A percentile compares a stretch with the other conserved stretches of the same genome.
Evolutionary conservation across 805 yeast species (phyloP).

Genomic region (Yamadazyma takamatsuzukensis): DNA sequence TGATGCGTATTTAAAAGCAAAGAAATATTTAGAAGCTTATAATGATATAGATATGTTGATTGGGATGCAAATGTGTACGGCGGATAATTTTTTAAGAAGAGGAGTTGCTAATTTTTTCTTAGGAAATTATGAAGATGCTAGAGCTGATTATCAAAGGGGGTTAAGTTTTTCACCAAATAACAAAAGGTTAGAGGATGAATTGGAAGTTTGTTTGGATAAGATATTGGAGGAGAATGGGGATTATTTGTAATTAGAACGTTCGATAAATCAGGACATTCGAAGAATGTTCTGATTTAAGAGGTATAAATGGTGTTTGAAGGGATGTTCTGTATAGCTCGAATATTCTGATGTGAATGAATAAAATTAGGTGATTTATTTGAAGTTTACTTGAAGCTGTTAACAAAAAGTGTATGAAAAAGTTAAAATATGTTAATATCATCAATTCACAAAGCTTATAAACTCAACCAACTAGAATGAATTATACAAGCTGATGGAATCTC

Average conservation of each 20-base stretch:
- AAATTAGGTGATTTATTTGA: too few relatives aligned
- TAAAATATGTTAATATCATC: too few relatives aligned
- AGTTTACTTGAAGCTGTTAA: too few relatives aligned
- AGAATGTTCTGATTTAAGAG: too few relatives aligned
- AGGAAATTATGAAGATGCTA: slow-evolving; percentile 60
- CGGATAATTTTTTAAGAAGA: slow-evolving; percentile 71
- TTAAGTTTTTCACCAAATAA: slow-evolving; percentile 58
- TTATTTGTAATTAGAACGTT: slow-evolving; percentile 19
- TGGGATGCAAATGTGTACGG: slow-evolving; percentile 53
- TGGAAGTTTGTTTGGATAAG: slow-evolving; percentile 43
- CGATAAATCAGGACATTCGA: too few relatives aligned
- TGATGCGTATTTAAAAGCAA: slow-evolving; percentile 59
- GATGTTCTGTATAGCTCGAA: too few relatives aligned
- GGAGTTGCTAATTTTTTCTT: slow-evolving; percentile 61
- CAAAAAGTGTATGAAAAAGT: too few relatives aligned
- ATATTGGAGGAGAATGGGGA: slow-evolving; percentile 63
- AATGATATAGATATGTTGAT: slow-evolving; percentile 67
- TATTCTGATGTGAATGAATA: too few relatives aligned
- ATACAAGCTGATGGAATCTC: too few relatives aligned
- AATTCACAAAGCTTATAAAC: too few relatives aligned
- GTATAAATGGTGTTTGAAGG: too few relatives aligned
- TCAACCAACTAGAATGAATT: too few relatives aligned
- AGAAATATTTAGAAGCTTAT: slow-evolving; percentile 55
- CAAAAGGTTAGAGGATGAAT: slow-evolving; percentile 45
- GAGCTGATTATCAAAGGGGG: slow-evolving; percentile 70